These are phyloP conservation scores for Penicillium diatomitis DNA, from an alignment of 495 filamentous ascomycete genomes.

Conservation along the genomic window DNA sequence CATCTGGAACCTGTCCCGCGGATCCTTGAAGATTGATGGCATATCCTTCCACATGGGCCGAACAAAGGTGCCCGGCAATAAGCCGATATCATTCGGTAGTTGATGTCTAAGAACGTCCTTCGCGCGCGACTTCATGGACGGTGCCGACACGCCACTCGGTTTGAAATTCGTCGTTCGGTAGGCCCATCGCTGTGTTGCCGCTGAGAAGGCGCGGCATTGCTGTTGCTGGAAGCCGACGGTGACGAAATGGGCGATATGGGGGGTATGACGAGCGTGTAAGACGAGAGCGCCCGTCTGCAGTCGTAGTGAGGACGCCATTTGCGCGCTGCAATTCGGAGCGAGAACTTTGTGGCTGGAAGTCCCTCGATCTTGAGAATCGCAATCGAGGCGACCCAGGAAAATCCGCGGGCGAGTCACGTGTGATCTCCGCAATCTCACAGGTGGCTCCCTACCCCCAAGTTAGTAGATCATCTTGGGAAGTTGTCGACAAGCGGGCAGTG, in stretches of 20 bases:
- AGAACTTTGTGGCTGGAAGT: conserved; percentile 1
- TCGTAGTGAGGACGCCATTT: conserved; percentile 30
- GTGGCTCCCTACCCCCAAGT: background rate
- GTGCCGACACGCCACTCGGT: conserved; percentile 20
- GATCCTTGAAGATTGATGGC: conserved; percentile 45
- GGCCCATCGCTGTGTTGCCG: conserved; percentile 20
- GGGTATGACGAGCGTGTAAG: conserved; percentile 6
- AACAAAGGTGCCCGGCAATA: conserved; percentile 50
- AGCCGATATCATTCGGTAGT: conserved; percentile 43
- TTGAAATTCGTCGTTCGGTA: conserved; percentile 16
- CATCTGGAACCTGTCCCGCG: conserved; percentile 33
- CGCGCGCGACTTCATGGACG: conserved; percentile 30
- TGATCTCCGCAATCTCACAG: conserved; percentile 10
- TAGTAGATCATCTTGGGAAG: conserved; percentile 2
- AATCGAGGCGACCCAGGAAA: conserved; percentile 10
- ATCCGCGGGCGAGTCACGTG: conserved; percentile 22
- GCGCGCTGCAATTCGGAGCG: conserved; percentile 7
- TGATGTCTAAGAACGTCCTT: conserved; percentile 17
- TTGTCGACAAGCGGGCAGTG: background rate
- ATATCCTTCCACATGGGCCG: conserved; percentile 47
- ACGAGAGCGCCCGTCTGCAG: conserved; percentile 18
- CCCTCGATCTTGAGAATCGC: background rate
- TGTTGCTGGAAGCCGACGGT: conserved; percentile 16
- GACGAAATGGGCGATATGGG: conserved; percentile 7
- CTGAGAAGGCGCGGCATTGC: conserved; percentile 33